These are phyloP conservation scores for Phytopythium mirpurense DNA, from an alignment of 352 stramenopile genomes.

Conservation along the genomic window DNA sequence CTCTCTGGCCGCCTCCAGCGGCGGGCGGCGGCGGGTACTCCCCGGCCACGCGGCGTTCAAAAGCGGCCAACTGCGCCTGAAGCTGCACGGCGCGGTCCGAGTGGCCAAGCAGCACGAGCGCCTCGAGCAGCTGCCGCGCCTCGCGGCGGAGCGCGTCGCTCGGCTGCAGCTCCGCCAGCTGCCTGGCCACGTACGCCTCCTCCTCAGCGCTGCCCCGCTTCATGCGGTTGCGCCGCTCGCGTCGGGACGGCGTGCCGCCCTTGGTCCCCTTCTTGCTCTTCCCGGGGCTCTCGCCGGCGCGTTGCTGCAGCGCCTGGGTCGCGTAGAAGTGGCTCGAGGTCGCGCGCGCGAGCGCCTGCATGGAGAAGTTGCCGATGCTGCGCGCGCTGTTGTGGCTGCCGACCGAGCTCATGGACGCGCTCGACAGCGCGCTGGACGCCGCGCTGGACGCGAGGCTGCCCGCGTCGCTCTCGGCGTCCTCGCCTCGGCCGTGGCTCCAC, in stretches of 20 bases:
- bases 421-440: constrained; percentile 57
- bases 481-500: constrained; percentile 26
- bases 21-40: constrained; percentile 4
- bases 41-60: constrained; percentile 26
- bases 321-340: constrained; percentile 72
- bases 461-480: constrained; percentile 34
- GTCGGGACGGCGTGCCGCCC: constrained; percentile 36
- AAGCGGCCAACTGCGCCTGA: constrained; percentile 32
- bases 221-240: constrained; percentile 57
- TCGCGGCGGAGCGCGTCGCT: constrained; percentile 31
- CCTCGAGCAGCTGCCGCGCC: constrained; percentile 32
- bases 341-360: constrained; percentile 46
- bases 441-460: constrained; percentile 36
- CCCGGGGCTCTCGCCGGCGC: constrained; percentile 10
- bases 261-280: constrained; percentile 46
- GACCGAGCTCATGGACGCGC: constrained; percentile 56
- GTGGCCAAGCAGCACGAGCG: constrained; percentile 54
- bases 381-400: constrained; percentile 73
- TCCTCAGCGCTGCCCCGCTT: constrained; percentile 69
- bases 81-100: constrained; percentile 30
- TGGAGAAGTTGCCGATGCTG: constrained; percentile 65
- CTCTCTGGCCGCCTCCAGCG: neutral
- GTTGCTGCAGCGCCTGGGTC: constrained; percentile 34
- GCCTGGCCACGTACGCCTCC: constrained; percentile 49
- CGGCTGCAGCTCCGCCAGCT: constrained; percentile 34